phyloP scores from a whole-genome alignment of 768 basidiomycete species.

The Sarcodon sp. region DNA sequence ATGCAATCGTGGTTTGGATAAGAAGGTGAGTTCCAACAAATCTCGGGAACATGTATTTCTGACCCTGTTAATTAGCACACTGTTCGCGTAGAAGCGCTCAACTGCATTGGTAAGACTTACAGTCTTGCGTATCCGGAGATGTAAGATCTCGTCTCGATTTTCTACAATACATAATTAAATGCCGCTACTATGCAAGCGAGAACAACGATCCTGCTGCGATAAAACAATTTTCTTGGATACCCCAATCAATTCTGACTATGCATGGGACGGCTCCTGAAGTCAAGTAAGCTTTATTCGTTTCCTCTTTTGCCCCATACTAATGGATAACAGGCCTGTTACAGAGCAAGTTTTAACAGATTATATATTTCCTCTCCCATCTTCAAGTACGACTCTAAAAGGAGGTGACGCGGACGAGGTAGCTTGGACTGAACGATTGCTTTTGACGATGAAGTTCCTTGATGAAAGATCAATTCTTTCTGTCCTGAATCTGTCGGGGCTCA shows the following conservation, averaged over 20 bases:
- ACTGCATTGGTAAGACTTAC: slow-evolving; percentile 66
- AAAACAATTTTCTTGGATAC: slow-evolving; percentile 88
- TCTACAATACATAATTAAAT: slow-evolving; percentile 1
- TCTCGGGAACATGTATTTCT: background rate
- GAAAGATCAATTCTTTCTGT: slow-evolving; percentile 45
- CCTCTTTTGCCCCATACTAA: background rate
- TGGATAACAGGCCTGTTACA: slow-evolving; percentile 32
- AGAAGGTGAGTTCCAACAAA: slow-evolving; percentile 44
- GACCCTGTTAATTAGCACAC: slow-evolving; percentile 23
- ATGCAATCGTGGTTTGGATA: slow-evolving; percentile 68
- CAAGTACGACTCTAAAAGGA: slow-evolving; percentile 29
- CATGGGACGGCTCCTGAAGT: slow-evolving; percentile 40
- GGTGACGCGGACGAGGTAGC: slow-evolving; percentile 60
- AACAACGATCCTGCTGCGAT: slow-evolving; percentile 62
- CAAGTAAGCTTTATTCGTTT: slow-evolving; percentile 26
- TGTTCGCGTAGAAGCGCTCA: slow-evolving; percentile 69
- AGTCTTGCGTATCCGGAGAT: slow-evolving; percentile 81
- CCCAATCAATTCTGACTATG: slow-evolving; percentile 52
- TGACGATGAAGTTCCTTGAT: slow-evolving; percentile 55
- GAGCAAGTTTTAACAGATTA: slow-evolving; percentile 62
- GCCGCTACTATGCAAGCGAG: slow-evolving; percentile 37
- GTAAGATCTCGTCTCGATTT: slow-evolving; percentile 29
- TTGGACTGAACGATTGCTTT: slow-evolving; percentile 80
- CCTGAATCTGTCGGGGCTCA: slow-evolving; percentile 49
- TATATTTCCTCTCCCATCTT: slow-evolving; percentile 67